Evolutionary conservation across 2,329 filamentous ascomycete genomes (phyloP).

Genomic region (Thelonectria blattea): DNA sequence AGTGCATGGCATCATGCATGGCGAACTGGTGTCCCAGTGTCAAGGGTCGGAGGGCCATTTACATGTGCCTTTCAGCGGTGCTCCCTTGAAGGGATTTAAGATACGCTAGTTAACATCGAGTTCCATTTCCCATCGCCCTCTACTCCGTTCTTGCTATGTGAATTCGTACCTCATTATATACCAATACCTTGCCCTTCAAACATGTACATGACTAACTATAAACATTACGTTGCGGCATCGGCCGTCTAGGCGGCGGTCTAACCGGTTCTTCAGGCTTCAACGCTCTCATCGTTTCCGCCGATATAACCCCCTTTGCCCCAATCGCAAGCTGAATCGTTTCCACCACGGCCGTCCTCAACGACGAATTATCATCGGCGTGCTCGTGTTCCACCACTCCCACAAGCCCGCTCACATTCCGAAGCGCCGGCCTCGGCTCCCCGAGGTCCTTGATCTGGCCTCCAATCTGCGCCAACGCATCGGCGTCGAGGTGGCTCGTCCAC

Average conservation of each 20-base stretch:
- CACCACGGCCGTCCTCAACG: background rate
- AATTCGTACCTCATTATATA: too few relatives aligned
- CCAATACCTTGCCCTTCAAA: too few relatives aligned
- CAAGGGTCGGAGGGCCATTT: too few relatives aligned
- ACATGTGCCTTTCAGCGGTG: too few relatives aligned
- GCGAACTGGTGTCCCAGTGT: too few relatives aligned
- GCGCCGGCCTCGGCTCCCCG: background rate
- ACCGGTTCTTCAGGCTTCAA: background rate
- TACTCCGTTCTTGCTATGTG: too few relatives aligned
- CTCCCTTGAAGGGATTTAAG: too few relatives aligned
- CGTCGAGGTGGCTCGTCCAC: constrained; percentile 23
- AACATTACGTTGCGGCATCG: background rate
- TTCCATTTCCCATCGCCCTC: too few relatives aligned
- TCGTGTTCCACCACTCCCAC: constrained; percentile 4
- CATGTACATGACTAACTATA: background rate
- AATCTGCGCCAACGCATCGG: constrained; percentile 15
- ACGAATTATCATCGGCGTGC: background rate
- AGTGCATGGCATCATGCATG: too few relatives aligned
- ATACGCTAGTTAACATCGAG: too few relatives aligned
- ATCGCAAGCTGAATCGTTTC: background rate
- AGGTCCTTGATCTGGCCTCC: constrained; percentile 17
- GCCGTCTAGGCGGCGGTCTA: background rate
- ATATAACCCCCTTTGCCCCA: background rate
- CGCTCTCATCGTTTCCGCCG: background rate
- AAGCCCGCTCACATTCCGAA: background rate